Evolutionary conservation across 2,329 filamentous ascomycete species (phyloP), one percentile per base, ranked within the genome.

Genomic region (Leptosphaerulina australis): DNA sequence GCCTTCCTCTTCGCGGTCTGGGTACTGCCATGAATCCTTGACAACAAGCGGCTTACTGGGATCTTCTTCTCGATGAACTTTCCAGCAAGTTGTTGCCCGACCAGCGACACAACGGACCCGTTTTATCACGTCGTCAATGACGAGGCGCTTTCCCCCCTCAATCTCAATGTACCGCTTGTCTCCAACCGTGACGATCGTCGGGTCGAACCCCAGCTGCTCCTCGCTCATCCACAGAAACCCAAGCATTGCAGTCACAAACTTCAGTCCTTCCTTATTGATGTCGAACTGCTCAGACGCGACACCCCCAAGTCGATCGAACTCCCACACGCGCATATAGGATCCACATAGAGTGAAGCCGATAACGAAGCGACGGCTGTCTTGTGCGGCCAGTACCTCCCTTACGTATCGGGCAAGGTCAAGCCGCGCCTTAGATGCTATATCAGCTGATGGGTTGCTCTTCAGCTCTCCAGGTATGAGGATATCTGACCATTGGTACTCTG

Each of bases 341-440:
- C 76, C 69, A 46, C 70, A 81, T 11, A 81, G 50, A 3, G 77
- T 80, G 67, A 82, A 81, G 45, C 74, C 76, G 10, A 80, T 59
- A 45, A 78, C 72, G 55, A 79, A 81, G 40, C 62, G 56, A 40
- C 58, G 59, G 24, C 50, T 62, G 39, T 57, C 52, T 44, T 63
- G 44, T 33, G 57, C 57, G 36, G 69, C 62, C 11, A 81, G 63
- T 2, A 79, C 73, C 57, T 81, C 75, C 46, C 72, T 74, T 0
- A 67, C 73, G 58, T 80, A 81, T 49, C 60, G 74, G 15, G 60
- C 72, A 1, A 80, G 62, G 55, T 80, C 73, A 55, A 61, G 54
- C 56, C 50, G 58, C 26, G 56, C 53, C 48, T 58, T 53, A 17
- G 71, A 73, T 7, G 63, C 26, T 48, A 21, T 76, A 45, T 80